phyloP scores from a whole-genome alignment of 768 basidiomycete genomes.

The Lactarius evosmus region DNA sequence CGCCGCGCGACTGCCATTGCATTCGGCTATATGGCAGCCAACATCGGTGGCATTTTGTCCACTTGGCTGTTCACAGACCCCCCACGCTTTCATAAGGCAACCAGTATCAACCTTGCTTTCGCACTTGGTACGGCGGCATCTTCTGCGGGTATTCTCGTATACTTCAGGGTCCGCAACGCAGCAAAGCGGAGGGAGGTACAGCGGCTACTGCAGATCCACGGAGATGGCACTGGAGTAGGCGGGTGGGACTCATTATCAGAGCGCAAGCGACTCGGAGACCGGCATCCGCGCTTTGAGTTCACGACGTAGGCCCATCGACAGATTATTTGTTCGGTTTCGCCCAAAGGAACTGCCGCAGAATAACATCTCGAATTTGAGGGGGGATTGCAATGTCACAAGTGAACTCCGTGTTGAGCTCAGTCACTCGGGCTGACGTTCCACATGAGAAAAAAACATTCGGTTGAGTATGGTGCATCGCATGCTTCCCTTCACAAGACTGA shows the following conservation, averaged over 20 bases:
- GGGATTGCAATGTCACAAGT: too few species aligned
- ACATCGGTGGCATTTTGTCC: slow-evolving; percentile 17
- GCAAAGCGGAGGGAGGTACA: slow-evolving; percentile 5
- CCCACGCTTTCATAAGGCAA: slow-evolving; percentile 16
- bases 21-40: slow-evolving; percentile 30
- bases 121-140: slow-evolving; percentile 1
- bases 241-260: background rate
- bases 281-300: background rate
- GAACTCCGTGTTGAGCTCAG: too few species aligned
- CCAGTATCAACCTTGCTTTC: slow-evolving; percentile 20
- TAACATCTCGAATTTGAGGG: too few species aligned
- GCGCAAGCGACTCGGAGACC: background rate
- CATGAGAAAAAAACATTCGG: too few species aligned
- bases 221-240: slow-evolving; percentile 6
- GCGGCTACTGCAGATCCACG: slow-evolving; percentile 2
- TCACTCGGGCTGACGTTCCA: too few species aligned
- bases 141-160: background rate
- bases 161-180: slow-evolving; percentile 3
- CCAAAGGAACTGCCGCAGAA: too few species aligned
- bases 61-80: background rate
- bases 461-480: too few species aligned
- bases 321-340: too few species aligned
- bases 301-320: too few species aligned
- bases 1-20: slow-evolving; percentile 29
- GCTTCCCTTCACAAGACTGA: too few species aligned